Evolutionary conservation across 305 asterid genomes (phyloP).

Genomic region (Withania somnifera): DNA sequence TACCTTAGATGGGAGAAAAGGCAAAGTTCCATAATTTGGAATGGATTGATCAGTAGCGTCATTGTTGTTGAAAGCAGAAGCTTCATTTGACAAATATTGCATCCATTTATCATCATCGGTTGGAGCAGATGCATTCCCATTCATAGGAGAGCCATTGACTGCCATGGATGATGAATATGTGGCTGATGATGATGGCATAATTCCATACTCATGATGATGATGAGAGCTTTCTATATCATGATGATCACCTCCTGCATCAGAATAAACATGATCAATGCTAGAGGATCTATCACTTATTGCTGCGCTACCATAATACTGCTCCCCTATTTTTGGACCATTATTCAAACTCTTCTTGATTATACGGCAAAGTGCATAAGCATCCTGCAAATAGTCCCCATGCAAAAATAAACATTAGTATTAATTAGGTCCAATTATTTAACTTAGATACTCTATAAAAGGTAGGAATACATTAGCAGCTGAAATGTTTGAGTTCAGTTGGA

Average conservation of each 20-base stretch:
- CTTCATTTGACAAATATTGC: constrained; percentile 51
- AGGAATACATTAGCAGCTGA: no score
- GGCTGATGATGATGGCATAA: background rate
- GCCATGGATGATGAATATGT: background rate
- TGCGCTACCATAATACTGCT: background rate
- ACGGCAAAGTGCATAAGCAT: constrained; percentile 14
- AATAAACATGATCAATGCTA: background rate
- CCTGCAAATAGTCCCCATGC: background rate
- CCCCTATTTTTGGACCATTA: background rate
- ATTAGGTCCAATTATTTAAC: no score
- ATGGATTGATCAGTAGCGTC: background rate
- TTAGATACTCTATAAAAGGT: no score
- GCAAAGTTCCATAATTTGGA: no score
- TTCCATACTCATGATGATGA: no score
- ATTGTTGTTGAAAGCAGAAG: constrained; percentile 20
- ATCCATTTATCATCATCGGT: constrained; percentile 38
- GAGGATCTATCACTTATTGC: no score
- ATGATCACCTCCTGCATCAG: background rate
- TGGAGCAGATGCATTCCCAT: background rate
- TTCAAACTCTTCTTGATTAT: constrained; percentile 8
- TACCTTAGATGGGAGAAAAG: constrained; percentile 43
- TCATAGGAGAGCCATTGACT: background rate
- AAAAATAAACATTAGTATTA: no score
- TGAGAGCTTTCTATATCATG: no score
- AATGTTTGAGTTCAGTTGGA: no score